These are phyloP conservation scores for Rubia balearica DNA, from an alignment of 305 asterid species.

Conservation along the genomic window DNA sequence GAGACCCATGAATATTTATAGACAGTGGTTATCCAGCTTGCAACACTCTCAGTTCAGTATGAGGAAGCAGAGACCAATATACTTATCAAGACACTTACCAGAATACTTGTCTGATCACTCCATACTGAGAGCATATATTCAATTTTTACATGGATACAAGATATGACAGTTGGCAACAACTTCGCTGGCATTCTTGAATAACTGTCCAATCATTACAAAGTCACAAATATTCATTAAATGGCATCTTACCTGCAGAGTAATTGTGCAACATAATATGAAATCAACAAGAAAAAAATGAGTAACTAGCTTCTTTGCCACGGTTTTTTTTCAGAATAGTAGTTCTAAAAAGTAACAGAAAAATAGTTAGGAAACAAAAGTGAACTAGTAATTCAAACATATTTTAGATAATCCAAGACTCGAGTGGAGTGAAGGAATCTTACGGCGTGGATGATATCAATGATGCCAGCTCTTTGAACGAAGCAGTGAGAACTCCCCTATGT, in stretches of 20 bases:
- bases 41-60: neutral
- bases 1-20: neutral
- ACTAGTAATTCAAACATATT: constrained; percentile 9
- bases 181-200: constrained; percentile 84
- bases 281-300: no score
- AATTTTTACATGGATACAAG: constrained; percentile 56
- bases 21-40: neutral
- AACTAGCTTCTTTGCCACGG: neutral
- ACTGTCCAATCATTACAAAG: constrained; percentile 32
- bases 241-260: neutral
- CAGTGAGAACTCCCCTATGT: constrained; percentile 55
- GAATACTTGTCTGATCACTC: constrained; percentile 57
- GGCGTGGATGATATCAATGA: constrained; percentile 87
- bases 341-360: constrained; percentile 1
- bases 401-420: neutral
- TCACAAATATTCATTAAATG: constrained; percentile 14
- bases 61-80: neutral
- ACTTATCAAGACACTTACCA: constrained; percentile 44
- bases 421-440: constrained; percentile 46
- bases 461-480: constrained; percentile 67
- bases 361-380: constrained; percentile 4
- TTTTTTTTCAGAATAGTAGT: neutral
- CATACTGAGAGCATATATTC: constrained; percentile 53
- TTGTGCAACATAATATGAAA: neutral
- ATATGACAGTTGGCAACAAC: constrained; percentile 58